Evolutionary conservation across 768 basidiomycete species (phyloP).

Genomic region (Termitomyces sp.): DNA sequence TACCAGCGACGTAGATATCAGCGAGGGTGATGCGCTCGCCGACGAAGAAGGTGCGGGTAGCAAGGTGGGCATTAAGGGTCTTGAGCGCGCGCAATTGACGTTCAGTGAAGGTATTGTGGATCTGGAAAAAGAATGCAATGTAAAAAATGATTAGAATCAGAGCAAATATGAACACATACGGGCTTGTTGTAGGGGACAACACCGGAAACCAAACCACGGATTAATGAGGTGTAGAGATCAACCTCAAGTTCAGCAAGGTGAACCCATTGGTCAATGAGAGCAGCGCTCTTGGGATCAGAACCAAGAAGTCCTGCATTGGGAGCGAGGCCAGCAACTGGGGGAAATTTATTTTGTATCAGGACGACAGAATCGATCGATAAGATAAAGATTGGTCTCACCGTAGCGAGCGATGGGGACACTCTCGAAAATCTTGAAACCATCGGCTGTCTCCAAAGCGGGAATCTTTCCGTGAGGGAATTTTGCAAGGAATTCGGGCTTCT

Average conservation of each 20-base stretch:
- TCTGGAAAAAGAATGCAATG: conserved; percentile 27
- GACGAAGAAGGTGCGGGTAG: conserved; percentile 82
- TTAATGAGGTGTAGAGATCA: conserved; percentile 26
- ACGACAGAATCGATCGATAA: conserved; percentile 24
- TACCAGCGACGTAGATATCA: conserved; percentile 66
- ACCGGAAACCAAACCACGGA: conserved; percentile 40
- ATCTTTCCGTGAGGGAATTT: conserved; percentile 85
- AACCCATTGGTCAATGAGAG: conserved; percentile 82
- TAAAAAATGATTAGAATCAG: not conserved
- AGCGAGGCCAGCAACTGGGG: conserved; percentile 65
- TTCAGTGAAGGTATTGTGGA: conserved; percentile 51
- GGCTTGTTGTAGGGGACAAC: conserved; percentile 77
- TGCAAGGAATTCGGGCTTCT: conserved; percentile 57
- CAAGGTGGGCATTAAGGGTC: conserved; percentile 70
- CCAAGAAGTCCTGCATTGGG: conserved; percentile 82
- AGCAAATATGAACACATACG: conserved; percentile 35
- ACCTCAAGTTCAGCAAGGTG: conserved; percentile 72
- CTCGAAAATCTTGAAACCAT: conserved; percentile 81
- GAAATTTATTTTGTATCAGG: not conserved
- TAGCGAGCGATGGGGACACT: conserved; percentile 79
- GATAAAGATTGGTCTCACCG: conserved; percentile 49
- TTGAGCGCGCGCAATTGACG: conserved; percentile 52
- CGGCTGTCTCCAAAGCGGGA: conserved; percentile 70
- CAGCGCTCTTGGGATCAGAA: conserved; percentile 54
- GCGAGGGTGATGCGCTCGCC: conserved; percentile 94